Percentiles rank a stretch among this genome's conserved stretches.
phyloP scores from a whole-genome alignment of 257 asterid species.

The Coffea eugenioides region DNA sequence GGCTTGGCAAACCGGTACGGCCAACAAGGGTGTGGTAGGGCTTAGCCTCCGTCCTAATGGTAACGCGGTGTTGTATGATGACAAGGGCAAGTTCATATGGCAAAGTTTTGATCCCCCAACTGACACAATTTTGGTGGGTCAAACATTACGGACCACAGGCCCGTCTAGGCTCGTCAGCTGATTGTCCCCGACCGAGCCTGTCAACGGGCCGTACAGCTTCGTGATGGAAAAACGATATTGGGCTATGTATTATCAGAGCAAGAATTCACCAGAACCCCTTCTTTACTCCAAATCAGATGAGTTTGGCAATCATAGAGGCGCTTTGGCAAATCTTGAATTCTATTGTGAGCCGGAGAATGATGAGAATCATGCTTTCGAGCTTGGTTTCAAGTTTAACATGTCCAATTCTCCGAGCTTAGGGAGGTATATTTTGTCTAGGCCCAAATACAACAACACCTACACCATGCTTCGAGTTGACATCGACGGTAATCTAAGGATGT shows the following conservation, averaged over 20 bases:
- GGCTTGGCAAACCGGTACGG: slow-evolving; percentile 30
- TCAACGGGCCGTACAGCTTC: slow-evolving; percentile 30
- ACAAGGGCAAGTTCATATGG: slow-evolving; percentile 23
- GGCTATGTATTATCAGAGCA: slow-evolving; percentile 24
- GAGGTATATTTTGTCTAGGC: slow-evolving; percentile 28
- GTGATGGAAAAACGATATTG: slow-evolving; percentile 17
- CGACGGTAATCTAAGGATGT: slow-evolving; percentile 46
- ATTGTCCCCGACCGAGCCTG: slow-evolving; percentile 15
- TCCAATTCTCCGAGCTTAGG: slow-evolving; percentile 28
- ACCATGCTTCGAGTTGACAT: slow-evolving; percentile 43
- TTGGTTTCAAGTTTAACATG: slow-evolving; percentile 28
- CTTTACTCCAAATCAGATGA: slow-evolving; percentile 31
- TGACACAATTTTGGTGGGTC: slow-evolving; percentile 33
- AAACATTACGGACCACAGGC: slow-evolving; percentile 22
- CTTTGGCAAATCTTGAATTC: slow-evolving; percentile 30
- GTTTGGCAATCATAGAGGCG: slow-evolving; percentile 32
- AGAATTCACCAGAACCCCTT: slow-evolving; percentile 15
- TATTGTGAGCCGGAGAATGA: slow-evolving; percentile 18
- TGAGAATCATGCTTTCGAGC: slow-evolving; percentile 34
- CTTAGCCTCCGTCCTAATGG: slow-evolving; percentile 22
- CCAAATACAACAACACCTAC: slow-evolving; percentile 42
- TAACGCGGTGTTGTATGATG: slow-evolving; percentile 28
- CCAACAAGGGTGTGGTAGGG: slow-evolving; percentile 29
- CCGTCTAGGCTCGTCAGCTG: slow-evolving; percentile 25
- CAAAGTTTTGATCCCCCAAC: slow-evolving; percentile 39